These are phyloP conservation scores for Hypoxylon sp. DNA, from an alignment of 2,329 filamentous ascomycete species.

Conservation along the genomic window DNA sequence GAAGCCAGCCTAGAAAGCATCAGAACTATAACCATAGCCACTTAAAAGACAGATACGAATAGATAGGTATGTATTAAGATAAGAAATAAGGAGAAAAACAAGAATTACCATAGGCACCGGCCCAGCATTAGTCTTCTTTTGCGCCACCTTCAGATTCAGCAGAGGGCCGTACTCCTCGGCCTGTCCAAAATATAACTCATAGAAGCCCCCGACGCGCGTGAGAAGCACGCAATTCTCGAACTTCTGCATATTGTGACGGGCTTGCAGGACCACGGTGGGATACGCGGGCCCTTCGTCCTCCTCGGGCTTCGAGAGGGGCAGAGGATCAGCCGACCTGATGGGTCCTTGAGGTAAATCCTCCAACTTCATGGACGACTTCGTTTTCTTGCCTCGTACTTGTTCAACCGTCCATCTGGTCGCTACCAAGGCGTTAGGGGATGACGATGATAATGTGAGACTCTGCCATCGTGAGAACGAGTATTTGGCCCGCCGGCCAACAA, in stretches of 20 bases:
- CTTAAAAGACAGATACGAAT: slow-evolving; percentile 8
- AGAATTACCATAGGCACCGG: slow-evolving; percentile 84
- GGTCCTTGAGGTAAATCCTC: slow-evolving; percentile 71
- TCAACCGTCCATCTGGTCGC: slow-evolving; percentile 21
- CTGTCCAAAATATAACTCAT: slow-evolving; percentile 97
- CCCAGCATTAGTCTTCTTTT: slow-evolving; percentile 83
- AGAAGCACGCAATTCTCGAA: slow-evolving; percentile 92
- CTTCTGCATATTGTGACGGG: slow-evolving; percentile 88
- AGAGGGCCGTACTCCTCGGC: slow-evolving; percentile 90
- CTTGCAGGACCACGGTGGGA: slow-evolving; percentile 90
- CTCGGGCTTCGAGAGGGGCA: slow-evolving; percentile 23
- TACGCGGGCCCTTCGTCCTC: slow-evolving; percentile 70
- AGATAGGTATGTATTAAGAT: slow-evolving; percentile 42
- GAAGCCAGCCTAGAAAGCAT: slow-evolving; percentile 81
- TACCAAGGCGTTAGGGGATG: background rate
- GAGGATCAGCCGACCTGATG: slow-evolving; percentile 32
- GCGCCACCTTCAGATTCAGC: slow-evolving; percentile 87
- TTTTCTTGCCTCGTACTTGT: slow-evolving; percentile 67
- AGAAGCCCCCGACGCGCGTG: slow-evolving; percentile 95
- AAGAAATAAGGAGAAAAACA: slow-evolving; percentile 57
- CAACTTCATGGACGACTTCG: slow-evolving; percentile 67
- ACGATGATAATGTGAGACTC: background rate
- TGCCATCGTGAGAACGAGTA: slow-evolving; percentile 18
- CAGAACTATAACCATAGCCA: background rate
- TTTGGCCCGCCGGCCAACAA: slow-evolving; percentile 19